A percentile compares a stretch with the other conserved stretches of the same genome.
Conservation (phyloP, 176 grass and related monocot species). For the Carex parvula region DNA sequence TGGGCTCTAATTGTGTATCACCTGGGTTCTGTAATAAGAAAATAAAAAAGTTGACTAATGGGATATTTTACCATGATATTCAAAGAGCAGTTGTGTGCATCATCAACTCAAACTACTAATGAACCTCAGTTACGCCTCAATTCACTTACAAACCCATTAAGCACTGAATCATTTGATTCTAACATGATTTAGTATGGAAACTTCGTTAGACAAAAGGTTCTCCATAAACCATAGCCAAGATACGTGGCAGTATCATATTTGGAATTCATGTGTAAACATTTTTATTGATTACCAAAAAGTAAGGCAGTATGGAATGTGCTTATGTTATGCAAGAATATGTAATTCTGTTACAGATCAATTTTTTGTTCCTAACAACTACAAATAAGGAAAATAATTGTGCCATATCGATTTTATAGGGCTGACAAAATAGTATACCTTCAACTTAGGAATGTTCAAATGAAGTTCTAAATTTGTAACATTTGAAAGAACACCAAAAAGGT, state of each 20-base stretch:
- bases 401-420: neutral
- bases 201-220: neutral
- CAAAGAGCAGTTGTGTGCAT: neutral
- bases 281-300: neutral
- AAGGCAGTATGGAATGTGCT: neutral
- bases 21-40: neutral
- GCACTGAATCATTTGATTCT: too few relatives aligned
- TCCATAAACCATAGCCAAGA: neutral
- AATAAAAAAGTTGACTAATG: neutral
- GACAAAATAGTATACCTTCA: neutral
- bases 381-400: neutral
- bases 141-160: too few relatives aligned
- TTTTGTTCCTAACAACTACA: too few relatives aligned
- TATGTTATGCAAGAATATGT: neutral
- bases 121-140: too few relatives aligned
- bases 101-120: too few relatives aligned
- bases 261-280: neutral
- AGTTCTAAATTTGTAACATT: neutral
- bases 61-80: neutral
- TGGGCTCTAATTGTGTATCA: neutral
- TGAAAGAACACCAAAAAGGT: neutral
- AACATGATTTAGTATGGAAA: too few relatives aligned
- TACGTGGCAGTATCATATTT: neutral
- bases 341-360: too few relatives aligned
- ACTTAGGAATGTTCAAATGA: neutral